Base-by-base conservation (phyloP, 495 filamentous ascomycete species). In the Choiromyces venosus region DNA sequence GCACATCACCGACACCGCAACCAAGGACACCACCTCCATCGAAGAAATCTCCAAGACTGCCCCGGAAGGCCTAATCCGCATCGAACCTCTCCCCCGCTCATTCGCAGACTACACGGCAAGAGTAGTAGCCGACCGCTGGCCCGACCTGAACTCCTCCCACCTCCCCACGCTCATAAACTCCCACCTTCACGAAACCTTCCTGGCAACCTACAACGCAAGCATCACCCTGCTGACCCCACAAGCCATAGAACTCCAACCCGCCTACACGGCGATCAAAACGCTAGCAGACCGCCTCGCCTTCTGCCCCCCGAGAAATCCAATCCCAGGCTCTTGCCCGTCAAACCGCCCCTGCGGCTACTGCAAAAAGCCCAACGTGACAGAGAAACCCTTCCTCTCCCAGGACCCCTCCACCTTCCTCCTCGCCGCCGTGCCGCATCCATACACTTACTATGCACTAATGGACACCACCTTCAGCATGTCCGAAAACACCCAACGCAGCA, bases 391-490 rank as follows among this genome's bases (percentile, higher is more conserved):
- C 21, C 91, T 90, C 81, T 83, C 83, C 46, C 91, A 93, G 79
- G 87, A 85, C 14, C 86, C 88, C 1, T 84, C 84, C 12, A 77
- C 89, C 19, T 97, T 92, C 84, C 92, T 90, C 25, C 92, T 98
- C 76, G 93, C 90, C 76, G 91, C 88, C 10, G 89, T 98, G 8
- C 94, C 95, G 0, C 95, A 99, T 77, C 95, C 95, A 0, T 96
- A 92, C 83, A 97, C 94, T 14, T 83, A 93, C 14, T 85, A 89
- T 66, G 86, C 87, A 25, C 84, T 99, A 5, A 86, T 85, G 5
- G 70, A 72, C 39, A 56, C 68, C 4, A 68, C 76, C 19, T 68
- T 78, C 38, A 80, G 75, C 39, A 42, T 80, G n/a, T 72, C 78
- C 21, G 71, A 77, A 39, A 73, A 74, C 68, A 21, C 67, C 46